Conservation (phyloP, 148 eudicot genomes). For the Chenopodium album region DNA sequence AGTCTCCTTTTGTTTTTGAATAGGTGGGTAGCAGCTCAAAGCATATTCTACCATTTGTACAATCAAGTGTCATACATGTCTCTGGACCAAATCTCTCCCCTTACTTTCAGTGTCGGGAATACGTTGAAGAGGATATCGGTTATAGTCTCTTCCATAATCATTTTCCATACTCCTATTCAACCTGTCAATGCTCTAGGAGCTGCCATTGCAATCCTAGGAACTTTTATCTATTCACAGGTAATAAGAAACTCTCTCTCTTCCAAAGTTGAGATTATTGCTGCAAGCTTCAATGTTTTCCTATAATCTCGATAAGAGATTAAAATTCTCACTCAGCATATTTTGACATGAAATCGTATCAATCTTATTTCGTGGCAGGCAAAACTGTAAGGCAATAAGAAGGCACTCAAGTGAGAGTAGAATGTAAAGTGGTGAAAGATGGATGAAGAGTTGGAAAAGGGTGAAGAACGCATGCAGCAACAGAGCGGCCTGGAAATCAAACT, state of each 20-base stretch:
- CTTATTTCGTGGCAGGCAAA: conserved; percentile 19
- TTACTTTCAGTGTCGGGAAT: conserved; percentile 71
- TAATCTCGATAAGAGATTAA: background rate
- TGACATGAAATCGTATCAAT: background rate
- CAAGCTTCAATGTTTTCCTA: background rate
- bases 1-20: conserved; percentile 10
- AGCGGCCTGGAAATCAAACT: background rate
- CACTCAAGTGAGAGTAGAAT: background rate
- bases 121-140: conserved; percentile 73
- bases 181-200: conserved; percentile 68
- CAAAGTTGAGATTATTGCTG: background rate
- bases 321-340: background rate
- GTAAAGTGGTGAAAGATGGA: conserved; percentile 1
- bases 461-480: background rate
- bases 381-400: conserved; percentile 2
- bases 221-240: conserved; percentile 72
- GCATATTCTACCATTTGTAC: conserved; percentile 70
- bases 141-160: conserved; percentile 66
- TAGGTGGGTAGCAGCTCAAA: conserved; percentile 81
- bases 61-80: conserved; percentile 80
- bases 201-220: conserved; percentile 65
- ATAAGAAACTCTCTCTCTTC: background rate
- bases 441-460: background rate
- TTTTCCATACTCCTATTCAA: conserved; percentile 59
- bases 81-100: conserved; percentile 63